A percentile compares a stretch with the other conserved stretches of the same genome.
These are phyloP conservation scores for Cryptococcus sp. DNA, from an alignment of 1,284 basidiomycete species.

Conservation along the genomic window DNA sequence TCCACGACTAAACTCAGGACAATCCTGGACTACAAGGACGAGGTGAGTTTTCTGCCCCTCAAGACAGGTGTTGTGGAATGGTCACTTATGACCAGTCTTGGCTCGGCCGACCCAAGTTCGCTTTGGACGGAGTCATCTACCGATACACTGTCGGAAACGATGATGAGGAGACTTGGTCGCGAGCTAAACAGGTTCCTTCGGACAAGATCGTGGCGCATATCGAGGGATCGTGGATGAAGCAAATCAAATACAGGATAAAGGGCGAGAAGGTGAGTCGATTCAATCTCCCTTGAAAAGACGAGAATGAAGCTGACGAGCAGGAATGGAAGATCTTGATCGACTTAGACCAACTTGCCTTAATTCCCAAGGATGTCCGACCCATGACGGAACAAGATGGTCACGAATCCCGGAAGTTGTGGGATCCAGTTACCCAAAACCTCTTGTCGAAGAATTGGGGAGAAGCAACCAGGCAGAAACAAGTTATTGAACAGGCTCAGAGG, in stretches of 20 bases:
- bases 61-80: neutral
- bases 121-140: slow-evolving; percentile 86
- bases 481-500: slow-evolving; percentile 82
- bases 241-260: slow-evolving; percentile 73
- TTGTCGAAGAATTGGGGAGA: slow-evolving; percentile 81
- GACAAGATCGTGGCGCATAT: slow-evolving; percentile 73
- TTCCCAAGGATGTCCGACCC: slow-evolving; percentile 81
- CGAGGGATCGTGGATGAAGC: slow-evolving; percentile 83
- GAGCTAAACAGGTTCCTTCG: slow-evolving; percentile 82
- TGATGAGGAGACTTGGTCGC: slow-evolving; percentile 64
- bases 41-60: slow-evolving; percentile 55
- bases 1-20: slow-evolving; percentile 63
- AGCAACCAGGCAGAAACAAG: slow-evolving; percentile 80
- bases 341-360: slow-evolving; percentile 64
- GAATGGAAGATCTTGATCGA: slow-evolving; percentile 73
- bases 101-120: slow-evolving; percentile 83
- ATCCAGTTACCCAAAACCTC: slow-evolving; percentile 71
- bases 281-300: neutral
- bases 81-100: slow-evolving; percentile 62
- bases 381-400: slow-evolving; percentile 69
- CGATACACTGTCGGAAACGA: slow-evolving; percentile 59
- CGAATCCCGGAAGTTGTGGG: slow-evolving; percentile 88
- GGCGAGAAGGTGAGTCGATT: slow-evolving; percentile 53
- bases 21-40: slow-evolving; percentile 92
- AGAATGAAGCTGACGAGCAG: slow-evolving; percentile 22